Conservation (phyloP, 768 basidiomycete genomes). For the Suillus weaverae region DNA sequence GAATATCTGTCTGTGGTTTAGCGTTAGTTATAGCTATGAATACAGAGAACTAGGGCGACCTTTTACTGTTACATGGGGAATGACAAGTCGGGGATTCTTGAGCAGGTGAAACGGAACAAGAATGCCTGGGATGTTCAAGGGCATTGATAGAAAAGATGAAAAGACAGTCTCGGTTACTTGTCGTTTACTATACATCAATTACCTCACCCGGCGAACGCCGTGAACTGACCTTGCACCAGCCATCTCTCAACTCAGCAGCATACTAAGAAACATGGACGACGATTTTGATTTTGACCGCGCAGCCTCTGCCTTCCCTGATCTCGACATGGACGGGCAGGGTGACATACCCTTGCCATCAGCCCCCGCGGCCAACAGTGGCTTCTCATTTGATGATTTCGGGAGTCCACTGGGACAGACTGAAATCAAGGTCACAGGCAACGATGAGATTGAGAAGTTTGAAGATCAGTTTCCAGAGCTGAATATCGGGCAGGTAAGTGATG, state of each 20-base stretch:
- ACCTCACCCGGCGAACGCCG: neutral
- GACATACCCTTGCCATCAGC: conserved; percentile 49
- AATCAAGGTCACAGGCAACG: conserved; percentile 82
- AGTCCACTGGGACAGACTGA: conserved; percentile 41
- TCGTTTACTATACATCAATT: neutral
- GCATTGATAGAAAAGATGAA: conserved; percentile 44
- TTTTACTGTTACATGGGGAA: conserved; percentile 67
- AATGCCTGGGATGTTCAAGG: conserved; percentile 70
- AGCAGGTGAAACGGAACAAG: conserved; percentile 72
- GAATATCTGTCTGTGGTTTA: conserved; percentile 70
- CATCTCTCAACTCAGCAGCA: neutral
- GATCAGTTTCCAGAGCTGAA: conserved; percentile 83
- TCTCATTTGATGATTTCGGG: conserved; percentile 71
- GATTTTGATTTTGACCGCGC: conserved; percentile 82
- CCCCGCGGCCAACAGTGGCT: conserved; percentile 41
- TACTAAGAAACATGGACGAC: conserved; percentile 34
- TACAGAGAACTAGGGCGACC: conserved; percentile 41
- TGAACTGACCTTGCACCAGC: neutral
- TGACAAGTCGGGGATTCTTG: conserved; percentile 61
- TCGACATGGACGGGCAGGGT: conserved; percentile 66
- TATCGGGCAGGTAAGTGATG: conserved; percentile 40
- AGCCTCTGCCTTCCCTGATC: conserved; percentile 84
- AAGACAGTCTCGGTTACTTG: neutral
- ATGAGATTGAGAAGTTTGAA: conserved; percentile 85
- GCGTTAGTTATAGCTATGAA: conserved; percentile 10